These are phyloP conservation scores for Pseudogymnoascus sp. DNA, from an alignment of 2,329 filamentous ascomycete species.

Conservation along the genomic window DNA sequence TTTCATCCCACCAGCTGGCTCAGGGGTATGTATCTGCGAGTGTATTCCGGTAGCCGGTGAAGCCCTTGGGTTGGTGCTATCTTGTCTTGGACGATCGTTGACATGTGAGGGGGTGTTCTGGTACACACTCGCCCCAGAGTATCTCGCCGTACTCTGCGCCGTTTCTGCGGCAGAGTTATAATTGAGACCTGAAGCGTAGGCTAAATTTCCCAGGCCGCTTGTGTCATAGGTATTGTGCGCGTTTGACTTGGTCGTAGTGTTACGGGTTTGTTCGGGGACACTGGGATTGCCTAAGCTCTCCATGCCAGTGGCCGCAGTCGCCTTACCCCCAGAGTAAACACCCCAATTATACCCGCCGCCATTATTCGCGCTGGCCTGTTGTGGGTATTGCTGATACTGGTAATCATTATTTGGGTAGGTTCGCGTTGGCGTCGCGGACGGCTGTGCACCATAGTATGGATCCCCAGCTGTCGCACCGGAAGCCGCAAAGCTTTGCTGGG, in stretches of 20 bases:
- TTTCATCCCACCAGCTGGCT: background rate
- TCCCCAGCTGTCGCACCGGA: background rate
- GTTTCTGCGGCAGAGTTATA: background rate
- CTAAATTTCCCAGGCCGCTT: constrained; percentile 6
- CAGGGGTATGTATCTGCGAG: background rate
- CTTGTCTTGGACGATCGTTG: background rate
- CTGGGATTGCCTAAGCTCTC: background rate
- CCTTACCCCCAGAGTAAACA: background rate
- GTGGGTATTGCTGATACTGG: constrained; percentile 6
- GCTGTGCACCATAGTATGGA: background rate
- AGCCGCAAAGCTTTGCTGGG: background rate
- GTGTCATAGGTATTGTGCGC: constrained; percentile 5
- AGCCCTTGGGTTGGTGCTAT: background rate
- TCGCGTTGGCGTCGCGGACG: background rate
- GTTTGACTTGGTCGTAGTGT: background rate
- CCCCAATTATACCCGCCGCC: constrained; percentile 2
- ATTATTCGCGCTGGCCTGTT: background rate
- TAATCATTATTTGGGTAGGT: constrained; percentile 3
- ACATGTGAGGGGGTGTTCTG: background rate
- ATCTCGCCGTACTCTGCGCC: background rate
- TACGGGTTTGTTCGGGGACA: background rate
- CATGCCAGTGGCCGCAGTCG: background rate
- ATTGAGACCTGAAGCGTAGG: constrained; percentile 6
- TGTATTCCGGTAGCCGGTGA: background rate
- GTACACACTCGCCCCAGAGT: background rate